Base-by-base conservation (phyloP, 768 basidiomycete genomes). In the Infundibulicybe gibba region DNA sequence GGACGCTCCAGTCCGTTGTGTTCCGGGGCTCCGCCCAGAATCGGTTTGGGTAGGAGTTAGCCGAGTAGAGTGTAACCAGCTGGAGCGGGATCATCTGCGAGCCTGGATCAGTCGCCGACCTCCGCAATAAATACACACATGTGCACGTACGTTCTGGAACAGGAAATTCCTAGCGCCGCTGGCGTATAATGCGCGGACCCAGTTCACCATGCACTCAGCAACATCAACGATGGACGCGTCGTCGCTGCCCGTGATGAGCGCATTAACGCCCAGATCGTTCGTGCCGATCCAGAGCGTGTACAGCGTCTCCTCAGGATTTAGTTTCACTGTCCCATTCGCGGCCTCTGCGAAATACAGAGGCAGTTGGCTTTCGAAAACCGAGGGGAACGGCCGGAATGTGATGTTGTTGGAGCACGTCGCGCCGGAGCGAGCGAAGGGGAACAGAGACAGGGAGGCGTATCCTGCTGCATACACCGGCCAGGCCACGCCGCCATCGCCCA, bases 331-430 rank as follows among this genome's bases (percentile, higher is more conserved):
- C 15, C 33, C 33, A 34, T 34, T 34, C 10, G 11, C 11, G 33
- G 11, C 10, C 33, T 34, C 33, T 34, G 33, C 33, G 33, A 34
- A 15, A 34, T 34, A 34, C 15, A 15, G 15, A 34, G 33, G 33
- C 33, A 34, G 33, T 34, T 34, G 33, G 15, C 33, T 34, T 15
- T 34, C 33, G 33, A 34, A 34, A 10, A 34, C 11, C 15, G 33
- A 34, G 10, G 33, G 33, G 33, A 74, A 81, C 0, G 77, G 74
- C n/a, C 76, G 64, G 54, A 66, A 65, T 11, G 80, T 83, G 50
- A 82, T 62, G 33, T 72, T 66, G 55, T 83, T 82, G 3, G 79
- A 80, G 58, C 82, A 85, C 0, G 77, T 77, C 5, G 79, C 83
- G 0, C 83, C 83, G 1, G 79, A 68, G 14, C 69, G 67, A 0